Conservation (phyloP, 106 monocot species). For the Dendrobium catenatum region DNA sequence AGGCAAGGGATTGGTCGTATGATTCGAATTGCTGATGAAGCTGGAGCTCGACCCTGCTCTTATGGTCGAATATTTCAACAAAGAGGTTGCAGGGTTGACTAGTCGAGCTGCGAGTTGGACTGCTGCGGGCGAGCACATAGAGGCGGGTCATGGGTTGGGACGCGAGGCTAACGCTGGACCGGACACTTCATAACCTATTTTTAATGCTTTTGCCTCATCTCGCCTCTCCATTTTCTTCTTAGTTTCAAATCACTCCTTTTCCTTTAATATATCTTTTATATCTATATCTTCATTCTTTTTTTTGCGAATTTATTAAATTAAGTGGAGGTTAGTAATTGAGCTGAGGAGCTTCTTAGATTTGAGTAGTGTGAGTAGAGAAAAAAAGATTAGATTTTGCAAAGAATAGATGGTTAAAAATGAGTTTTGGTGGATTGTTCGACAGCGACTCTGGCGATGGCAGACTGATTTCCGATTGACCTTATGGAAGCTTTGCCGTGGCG, state of each 20-base stretch:
- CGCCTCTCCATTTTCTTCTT: neutral
- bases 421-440: conserved; percentile 11
- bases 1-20: conserved; percentile 44
- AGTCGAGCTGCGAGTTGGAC: too few relatives aligned
- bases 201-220: conserved; percentile 1
- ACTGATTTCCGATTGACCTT: neutral
- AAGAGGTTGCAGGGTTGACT: conserved; percentile 19
- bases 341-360: neutral
- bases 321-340: neutral
- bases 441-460: neutral
- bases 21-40: conserved; percentile 51
- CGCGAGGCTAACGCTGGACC: too few relatives aligned
- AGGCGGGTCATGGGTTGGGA: too few relatives aligned
- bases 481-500: neutral
- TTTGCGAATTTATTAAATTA: neutral
- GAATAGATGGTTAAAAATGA: neutral
- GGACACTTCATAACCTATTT: neutral
- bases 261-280: neutral
- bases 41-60: conserved; percentile 40
- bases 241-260: neutral
- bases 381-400: too few relatives aligned
- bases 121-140: too few relatives aligned
- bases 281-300: neutral
- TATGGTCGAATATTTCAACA: conserved; percentile 69
- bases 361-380: neutral